Evolutionary conservation across 1,284 basidiomycete genomes (phyloP).

Genomic region (Fomitiporia mediterranea): DNA sequence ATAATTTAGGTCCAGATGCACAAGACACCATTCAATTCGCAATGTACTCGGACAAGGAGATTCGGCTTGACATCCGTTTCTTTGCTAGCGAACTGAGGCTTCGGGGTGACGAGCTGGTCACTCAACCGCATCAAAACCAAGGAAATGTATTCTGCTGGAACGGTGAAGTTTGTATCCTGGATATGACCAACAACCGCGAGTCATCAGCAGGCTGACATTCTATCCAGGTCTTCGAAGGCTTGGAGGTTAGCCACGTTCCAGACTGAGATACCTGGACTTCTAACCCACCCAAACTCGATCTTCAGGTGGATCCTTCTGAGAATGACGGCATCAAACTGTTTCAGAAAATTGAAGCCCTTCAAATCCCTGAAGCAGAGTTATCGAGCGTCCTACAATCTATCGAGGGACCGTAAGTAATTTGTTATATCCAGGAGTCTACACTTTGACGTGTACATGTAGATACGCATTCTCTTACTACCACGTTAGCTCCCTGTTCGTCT

Average conservation of each 20-base stretch:
- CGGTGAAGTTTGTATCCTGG: conserved; percentile 62
- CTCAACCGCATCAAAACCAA: conserved; percentile 66
- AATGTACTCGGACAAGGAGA: conserved; percentile 5
- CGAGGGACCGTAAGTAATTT: conserved; percentile 79
- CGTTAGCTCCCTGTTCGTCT: conserved; percentile 36
- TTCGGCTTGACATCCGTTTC: conserved; percentile 41
- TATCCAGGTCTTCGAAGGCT: conserved; percentile 69
- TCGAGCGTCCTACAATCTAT: conserved; percentile 53
- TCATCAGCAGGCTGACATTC: neutral
- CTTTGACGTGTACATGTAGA: conserved; percentile 35
- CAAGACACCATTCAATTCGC: conserved; percentile 32
- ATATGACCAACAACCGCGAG: neutral
- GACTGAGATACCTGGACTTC: neutral
- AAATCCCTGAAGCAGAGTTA: conserved; percentile 40
- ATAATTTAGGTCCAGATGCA: conserved; percentile 56
- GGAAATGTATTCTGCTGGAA: conserved; percentile 83
- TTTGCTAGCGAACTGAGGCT: conserved; percentile 79
- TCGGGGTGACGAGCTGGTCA: conserved; percentile 55
- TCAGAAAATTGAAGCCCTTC: conserved; percentile 37
- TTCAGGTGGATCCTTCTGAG: conserved; percentile 48
- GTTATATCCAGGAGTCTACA: conserved; percentile 10
- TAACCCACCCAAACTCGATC: neutral
- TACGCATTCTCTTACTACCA: conserved; percentile 83
- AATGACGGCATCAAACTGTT: conserved; percentile 81
- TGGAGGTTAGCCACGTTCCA: conserved; percentile 43